Conservation (phyloP, 2,329 filamentous ascomycete genomes). For the Aspergillus sp. region DNA sequence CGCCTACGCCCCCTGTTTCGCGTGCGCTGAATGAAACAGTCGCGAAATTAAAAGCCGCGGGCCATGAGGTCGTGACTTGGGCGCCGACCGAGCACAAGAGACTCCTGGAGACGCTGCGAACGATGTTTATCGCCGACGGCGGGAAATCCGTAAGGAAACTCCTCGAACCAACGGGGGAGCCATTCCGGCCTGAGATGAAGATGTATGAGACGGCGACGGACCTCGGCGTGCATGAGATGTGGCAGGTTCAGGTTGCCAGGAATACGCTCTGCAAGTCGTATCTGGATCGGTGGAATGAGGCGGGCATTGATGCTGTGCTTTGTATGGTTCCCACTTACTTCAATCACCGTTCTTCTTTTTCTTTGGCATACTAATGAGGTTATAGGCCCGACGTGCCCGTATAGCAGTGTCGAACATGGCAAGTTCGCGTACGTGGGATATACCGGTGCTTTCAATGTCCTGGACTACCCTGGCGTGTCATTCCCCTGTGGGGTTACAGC, state of each 20-base stretch:
- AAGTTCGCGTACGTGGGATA: slow-evolving; percentile 20
- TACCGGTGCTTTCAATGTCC: slow-evolving; percentile 22
- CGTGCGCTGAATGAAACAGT: slow-evolving; percentile 54
- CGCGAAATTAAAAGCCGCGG: slow-evolving; percentile 58
- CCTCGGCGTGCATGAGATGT: slow-evolving; percentile 47
- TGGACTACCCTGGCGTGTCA: slow-evolving; percentile 21
- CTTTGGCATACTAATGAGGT: background rate
- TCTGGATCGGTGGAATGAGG: slow-evolving; percentile 17
- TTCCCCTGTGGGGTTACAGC: slow-evolving; percentile 21
- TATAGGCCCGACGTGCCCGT: slow-evolving; percentile 20
- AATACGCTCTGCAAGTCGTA: slow-evolving; percentile 40
- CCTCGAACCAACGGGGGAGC: slow-evolving; percentile 24
- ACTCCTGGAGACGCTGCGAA: background rate
- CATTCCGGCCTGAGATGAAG: slow-evolving; percentile 51
- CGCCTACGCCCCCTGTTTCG: slow-evolving; percentile 62
- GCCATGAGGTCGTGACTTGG: slow-evolving; percentile 41
- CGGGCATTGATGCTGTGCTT: slow-evolving; percentile 18
- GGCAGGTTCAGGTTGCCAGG: slow-evolving; percentile 51
- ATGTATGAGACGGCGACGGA: slow-evolving; percentile 46
- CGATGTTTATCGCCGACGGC: slow-evolving; percentile 52
- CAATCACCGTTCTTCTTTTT: background rate
- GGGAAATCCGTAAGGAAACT: slow-evolving; percentile 42
- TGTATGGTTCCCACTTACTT: no score
- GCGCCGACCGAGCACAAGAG: slow-evolving; percentile 25
- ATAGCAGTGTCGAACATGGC: slow-evolving; percentile 20